Base-by-base conservation (phyloP, 169 alveolate genomes). In the Babesia caballi region DNA sequence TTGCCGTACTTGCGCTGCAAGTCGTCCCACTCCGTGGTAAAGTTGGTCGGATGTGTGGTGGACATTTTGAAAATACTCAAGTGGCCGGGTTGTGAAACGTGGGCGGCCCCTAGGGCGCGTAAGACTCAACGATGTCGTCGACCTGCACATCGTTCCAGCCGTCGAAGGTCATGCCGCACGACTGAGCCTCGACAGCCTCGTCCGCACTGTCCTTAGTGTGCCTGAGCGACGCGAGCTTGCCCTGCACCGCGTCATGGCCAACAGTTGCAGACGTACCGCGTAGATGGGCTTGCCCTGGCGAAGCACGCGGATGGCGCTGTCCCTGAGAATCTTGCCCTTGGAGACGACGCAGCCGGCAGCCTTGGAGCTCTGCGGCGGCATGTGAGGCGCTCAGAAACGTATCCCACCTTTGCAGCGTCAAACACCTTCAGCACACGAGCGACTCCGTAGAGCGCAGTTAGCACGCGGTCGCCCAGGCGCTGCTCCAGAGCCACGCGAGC, bases 21-120 rank as follows among this genome's bases (percentile, higher is more conserved):
- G 56, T 90, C 95, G 70, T 93, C 96, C 96, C 96, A 93, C 63
- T 93, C 96, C 3, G 96, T 92, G 40, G 95, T 91, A 21, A 87
- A 88, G 19, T 76, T 65, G 5, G 94, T 88, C 8, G 96, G 96
- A 65, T 93, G 88, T 14, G 96, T 93, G 6, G 96, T 93, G 19
- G 96, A 93, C 96, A 93, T 93, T 69, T 30, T 50, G 17, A 14
- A 35, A 44, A 23, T 15, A 33, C 59, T 44, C 19, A 27, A 36
- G 11, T 14, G n/a, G 4, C 7, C 15, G 44, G 41, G 61, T 33
- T 4, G 19, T 11, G 44, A 2, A 27, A 40, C 35, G 56, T 57
- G 52, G 3, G 38, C 5, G 42, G 25, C 52, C 11, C 3, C 53
- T 35, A 51, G 14, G 84, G 80, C 30, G 14, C 68, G 32, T 81